A percentile compares a stretch with the other conserved stretches of the same genome.
phyloP scores from a whole-genome alignment of 306 rosid species.

The Vachellia pachyceras region DNA sequence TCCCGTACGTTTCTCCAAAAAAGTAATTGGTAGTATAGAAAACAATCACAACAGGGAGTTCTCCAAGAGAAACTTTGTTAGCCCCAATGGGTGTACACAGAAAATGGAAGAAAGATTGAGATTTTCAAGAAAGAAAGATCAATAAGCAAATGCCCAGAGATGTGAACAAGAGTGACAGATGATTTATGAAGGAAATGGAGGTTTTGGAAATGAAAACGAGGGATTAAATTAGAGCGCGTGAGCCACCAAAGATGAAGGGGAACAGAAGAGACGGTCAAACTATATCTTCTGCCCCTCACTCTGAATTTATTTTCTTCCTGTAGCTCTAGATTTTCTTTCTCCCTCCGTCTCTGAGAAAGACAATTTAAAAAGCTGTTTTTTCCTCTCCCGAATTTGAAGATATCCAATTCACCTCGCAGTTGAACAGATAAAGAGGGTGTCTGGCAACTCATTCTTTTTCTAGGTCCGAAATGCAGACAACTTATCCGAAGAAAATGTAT shows the following conservation, averaged over 20 bases:
- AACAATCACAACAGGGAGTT: neutral
- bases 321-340: neutral
- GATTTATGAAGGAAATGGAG: neutral
- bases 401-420: too few relatives aligned
- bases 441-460: too few relatives aligned
- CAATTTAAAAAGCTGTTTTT: neutral
- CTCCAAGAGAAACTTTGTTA: slow-evolving; percentile 8
- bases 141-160: neutral
- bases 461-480: too few relatives aligned
- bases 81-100: slow-evolving; percentile 21
- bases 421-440: too few relatives aligned
- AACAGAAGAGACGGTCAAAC: slow-evolving; percentile 49
- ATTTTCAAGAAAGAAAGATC: neutral
- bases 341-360: neutral
- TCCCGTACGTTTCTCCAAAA: neutral
- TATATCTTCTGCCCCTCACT: neutral
- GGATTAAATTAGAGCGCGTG: slow-evolving; percentile 41
- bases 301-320: neutral
- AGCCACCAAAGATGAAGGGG: slow-evolving; percentile 20
- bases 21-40: neutral
- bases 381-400: neutral
- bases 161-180: slow-evolving; percentile 2
- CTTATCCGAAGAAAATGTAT: too few relatives aligned
- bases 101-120: neutral
- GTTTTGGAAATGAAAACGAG: neutral